phyloP scores from a whole-genome alignment of 345 rosid genomes.

The Acer campestre region DNA sequence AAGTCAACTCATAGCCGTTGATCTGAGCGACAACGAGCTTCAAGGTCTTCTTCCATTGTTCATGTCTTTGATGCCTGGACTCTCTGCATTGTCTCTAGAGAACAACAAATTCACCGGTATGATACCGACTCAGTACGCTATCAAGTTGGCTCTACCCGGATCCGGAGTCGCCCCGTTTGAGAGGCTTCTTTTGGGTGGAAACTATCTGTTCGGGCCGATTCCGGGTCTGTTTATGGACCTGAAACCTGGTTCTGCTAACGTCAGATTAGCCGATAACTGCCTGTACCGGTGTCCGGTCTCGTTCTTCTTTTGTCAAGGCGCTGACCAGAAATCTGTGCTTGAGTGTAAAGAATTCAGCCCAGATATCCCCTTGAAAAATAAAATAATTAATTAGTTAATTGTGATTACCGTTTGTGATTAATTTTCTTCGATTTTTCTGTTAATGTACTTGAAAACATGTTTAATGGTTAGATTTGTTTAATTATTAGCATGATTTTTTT shows the following conservation, averaged over 20 bases:
- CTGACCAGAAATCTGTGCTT: slow-evolving; percentile 58
- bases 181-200: slow-evolving; percentile 83
- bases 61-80: slow-evolving; percentile 47
- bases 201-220: slow-evolving; percentile 74
- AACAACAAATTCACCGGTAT: slow-evolving; percentile 53
- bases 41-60: slow-evolving; percentile 47
- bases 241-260: slow-evolving; percentile 58
- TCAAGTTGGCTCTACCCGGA: slow-evolving; percentile 44
- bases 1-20: slow-evolving; percentile 59
- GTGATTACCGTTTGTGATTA: neutral
- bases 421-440: neutral
- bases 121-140: slow-evolving; percentile 64
- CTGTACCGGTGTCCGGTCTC: slow-evolving; percentile 66
- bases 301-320: slow-evolving; percentile 78
- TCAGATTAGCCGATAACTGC: slow-evolving; percentile 70
- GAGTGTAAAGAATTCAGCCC: slow-evolving; percentile 67
- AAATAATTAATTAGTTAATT: neutral
- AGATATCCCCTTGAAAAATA: slow-evolving; percentile 37
- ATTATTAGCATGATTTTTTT: neutral
- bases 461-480: neutral
- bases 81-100: slow-evolving; percentile 56
- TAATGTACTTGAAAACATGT: neutral
- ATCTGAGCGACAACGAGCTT: slow-evolving; percentile 54
- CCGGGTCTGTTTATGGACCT: slow-evolving; percentile 64
- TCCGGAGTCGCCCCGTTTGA: slow-evolving; percentile 52